Evolutionary conservation across 2,329 filamentous ascomycete genomes (phyloP).

Genomic region (Pseudocercospora musae): DNA sequence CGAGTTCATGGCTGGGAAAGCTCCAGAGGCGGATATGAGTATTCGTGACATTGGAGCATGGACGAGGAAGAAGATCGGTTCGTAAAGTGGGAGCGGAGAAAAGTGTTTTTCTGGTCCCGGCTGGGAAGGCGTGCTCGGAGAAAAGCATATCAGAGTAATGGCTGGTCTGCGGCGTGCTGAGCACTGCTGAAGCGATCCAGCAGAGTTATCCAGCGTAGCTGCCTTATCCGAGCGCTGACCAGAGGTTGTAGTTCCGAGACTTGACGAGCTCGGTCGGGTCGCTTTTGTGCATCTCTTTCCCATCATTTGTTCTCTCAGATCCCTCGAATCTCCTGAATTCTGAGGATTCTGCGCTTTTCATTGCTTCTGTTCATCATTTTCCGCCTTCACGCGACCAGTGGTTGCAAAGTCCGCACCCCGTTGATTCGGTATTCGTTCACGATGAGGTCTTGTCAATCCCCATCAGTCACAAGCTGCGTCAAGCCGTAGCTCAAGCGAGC

Average conservation of each 20-base stretch:
- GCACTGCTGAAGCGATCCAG: no score
- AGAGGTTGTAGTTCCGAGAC: background rate
- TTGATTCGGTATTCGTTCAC: background rate
- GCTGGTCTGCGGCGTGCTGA: no score
- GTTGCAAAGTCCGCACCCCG: background rate
- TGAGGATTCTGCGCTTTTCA: background rate
- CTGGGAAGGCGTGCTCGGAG: no score
- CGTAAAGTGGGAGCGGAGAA: background rate
- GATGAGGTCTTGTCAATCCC: no score
- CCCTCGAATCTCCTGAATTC: background rate
- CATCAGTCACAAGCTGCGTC: no score
- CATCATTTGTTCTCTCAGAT: background rate
- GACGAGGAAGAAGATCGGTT: constrained; percentile 22
- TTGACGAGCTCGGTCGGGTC: background rate
- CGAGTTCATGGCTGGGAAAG: constrained; percentile 30
- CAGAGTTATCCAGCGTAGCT: no score
- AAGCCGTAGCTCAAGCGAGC: background rate
- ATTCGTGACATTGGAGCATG: constrained; percentile 25
- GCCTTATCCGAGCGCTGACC: background rate
- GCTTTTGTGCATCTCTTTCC: background rate
- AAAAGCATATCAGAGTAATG: no score
- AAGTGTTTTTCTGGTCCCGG: no score
- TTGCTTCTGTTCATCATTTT: background rate
- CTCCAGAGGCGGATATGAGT: constrained; percentile 25
- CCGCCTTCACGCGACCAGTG: background rate